phyloP scores from a whole-genome alignment of 1,139 yeast species.

The Geotrichum europaeum region DNA sequence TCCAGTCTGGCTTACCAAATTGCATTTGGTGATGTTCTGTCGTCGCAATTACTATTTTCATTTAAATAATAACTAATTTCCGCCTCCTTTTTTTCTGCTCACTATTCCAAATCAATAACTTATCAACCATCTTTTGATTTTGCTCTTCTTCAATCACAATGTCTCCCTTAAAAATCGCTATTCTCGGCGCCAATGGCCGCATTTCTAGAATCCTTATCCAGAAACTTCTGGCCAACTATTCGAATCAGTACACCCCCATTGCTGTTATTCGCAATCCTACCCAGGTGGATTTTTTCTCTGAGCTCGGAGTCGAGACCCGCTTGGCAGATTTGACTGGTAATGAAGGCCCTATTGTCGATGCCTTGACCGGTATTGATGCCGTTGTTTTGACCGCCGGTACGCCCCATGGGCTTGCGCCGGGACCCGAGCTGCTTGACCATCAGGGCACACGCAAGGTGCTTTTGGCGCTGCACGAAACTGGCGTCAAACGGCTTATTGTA shows the following conservation, averaged over 20 bases:
- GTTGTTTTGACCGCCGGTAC: constrained; percentile 62
- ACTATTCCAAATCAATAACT: background rate
- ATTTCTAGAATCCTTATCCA: constrained; percentile 44
- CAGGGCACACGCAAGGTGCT: constrained; percentile 57
- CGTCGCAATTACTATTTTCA: background rate
- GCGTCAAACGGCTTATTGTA: constrained; percentile 45
- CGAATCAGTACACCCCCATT: constrained; percentile 37
- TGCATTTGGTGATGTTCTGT: background rate
- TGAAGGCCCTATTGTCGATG: constrained; percentile 37
- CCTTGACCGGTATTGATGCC: constrained; percentile 47
- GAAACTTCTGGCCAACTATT: constrained; percentile 26
- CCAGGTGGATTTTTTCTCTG: constrained; percentile 40
- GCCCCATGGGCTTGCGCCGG: constrained; percentile 46
- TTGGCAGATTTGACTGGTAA: constrained; percentile 37
- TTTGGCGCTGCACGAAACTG: constrained; percentile 49
- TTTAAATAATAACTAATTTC: background rate
- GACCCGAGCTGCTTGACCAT: constrained; percentile 47
- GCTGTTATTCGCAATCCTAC: constrained; percentile 48
- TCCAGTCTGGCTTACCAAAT: too few species aligned
- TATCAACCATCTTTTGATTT: background rate
- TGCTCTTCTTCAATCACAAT: background rate
- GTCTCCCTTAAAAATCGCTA: constrained; percentile 34
- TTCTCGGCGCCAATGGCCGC: constrained; percentile 61
- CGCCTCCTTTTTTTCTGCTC: background rate
- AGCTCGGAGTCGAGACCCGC: constrained; percentile 37